phyloP scores from a whole-genome alignment of 2,329 filamentous ascomycete species.

The Cytospora piceicola region DNA sequence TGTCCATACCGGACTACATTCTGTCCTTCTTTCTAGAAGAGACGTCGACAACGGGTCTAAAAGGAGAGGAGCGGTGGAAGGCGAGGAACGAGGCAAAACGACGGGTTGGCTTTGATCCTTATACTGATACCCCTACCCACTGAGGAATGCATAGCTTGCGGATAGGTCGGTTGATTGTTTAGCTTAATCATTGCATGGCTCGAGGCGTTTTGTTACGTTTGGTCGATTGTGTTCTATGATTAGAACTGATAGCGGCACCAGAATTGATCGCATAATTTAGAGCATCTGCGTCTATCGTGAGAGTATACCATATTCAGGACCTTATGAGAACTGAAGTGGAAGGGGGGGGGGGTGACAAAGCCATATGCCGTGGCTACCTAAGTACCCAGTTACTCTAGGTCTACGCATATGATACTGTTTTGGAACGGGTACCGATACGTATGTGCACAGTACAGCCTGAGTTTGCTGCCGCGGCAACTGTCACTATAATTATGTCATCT shows the following conservation, averaged over 20 bases:
- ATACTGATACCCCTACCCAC: constrained; percentile 49
- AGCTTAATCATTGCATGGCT: background rate
- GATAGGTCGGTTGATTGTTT: background rate
- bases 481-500: constrained; percentile 25
- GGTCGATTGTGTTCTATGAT: background rate
- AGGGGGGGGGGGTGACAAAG: background rate
- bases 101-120: constrained; percentile 61
- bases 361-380: background rate
- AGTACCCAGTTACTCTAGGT: background rate
- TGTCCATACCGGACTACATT: constrained; percentile 88
- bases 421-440: too few relatives aligned
- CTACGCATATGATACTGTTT: too few relatives aligned
- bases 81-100: constrained; percentile 51
- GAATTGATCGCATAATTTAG: too few relatives aligned
- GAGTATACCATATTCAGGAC: too few relatives aligned
- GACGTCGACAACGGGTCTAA: constrained; percentile 56
- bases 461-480: constrained; percentile 16
- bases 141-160: constrained; percentile 28
- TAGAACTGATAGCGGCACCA: background rate
- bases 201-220: background rate
- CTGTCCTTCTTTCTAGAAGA: constrained; percentile 82
- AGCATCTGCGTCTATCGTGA: too few relatives aligned
- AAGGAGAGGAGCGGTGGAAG: constrained; percentile 49
- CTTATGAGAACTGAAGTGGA: background rate
- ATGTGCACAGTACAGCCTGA: too few relatives aligned